phyloP scores from a whole-genome alignment of 352 stramenopile genomes.

The Globisporangium abappressorium region DNA sequence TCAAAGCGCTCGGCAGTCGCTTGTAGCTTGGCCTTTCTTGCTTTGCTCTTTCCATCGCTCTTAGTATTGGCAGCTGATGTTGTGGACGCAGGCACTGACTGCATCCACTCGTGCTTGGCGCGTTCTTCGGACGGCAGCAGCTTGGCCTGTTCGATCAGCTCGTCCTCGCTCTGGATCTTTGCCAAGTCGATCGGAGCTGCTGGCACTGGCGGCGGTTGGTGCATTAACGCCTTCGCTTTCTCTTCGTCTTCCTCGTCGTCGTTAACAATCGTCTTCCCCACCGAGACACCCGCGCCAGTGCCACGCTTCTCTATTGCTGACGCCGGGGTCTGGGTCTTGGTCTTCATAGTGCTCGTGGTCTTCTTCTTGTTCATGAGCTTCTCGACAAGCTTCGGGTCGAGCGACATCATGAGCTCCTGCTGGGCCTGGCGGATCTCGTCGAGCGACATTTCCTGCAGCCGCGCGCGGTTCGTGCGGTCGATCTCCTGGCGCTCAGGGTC shows the following conservation, averaged over 20 bases:
- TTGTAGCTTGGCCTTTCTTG: constrained; percentile 16
- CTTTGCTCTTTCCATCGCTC: constrained; percentile 12
- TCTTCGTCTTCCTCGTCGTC: not conserved
- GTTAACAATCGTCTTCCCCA: constrained; percentile 14
- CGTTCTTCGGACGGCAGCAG: constrained; percentile 61
- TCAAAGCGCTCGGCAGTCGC: constrained; percentile 67
- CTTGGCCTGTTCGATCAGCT: constrained; percentile 43
- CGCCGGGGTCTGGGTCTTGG: not conserved
- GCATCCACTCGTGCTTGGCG: constrained; percentile 79
- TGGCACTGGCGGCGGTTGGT: not conserved
- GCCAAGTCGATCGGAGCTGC: constrained; percentile 32
- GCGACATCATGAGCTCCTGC: constrained; percentile 49
- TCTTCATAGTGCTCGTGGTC: constrained; percentile 4
- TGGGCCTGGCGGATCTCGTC: constrained; percentile 73
- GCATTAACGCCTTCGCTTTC: not conserved
- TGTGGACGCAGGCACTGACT: constrained; percentile 15
- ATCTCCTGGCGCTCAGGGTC: constrained; percentile 49
- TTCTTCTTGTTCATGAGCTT: constrained; percentile 53
- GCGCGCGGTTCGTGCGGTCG: constrained; percentile 51
- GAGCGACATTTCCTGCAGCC: constrained; percentile 58
- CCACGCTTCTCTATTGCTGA: not conserved
- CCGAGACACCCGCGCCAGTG: not conserved
- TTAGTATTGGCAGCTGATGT: constrained; percentile 1
- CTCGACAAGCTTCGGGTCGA: constrained; percentile 62
- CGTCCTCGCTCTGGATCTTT: constrained; percentile 60